Evolutionary conservation across 495 filamentous ascomycete genomes (phyloP).

Genomic region (Podospora pseudocomata): DNA sequence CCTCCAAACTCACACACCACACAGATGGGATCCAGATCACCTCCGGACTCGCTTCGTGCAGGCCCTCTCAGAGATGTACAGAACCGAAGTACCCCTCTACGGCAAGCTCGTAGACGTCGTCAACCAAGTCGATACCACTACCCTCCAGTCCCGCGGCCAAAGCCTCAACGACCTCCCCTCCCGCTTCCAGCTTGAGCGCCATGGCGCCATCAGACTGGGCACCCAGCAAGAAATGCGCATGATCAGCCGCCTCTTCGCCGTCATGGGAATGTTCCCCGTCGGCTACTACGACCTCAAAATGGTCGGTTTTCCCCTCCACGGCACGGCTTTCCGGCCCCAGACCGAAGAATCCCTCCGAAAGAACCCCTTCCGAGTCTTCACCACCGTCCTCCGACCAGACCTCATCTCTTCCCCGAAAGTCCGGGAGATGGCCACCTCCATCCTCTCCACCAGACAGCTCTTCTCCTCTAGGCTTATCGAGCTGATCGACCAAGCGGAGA

Average conservation of each 20-base stretch:
- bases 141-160: constrained; percentile 13
- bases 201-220: constrained; percentile 45
- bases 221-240: constrained; percentile 38
- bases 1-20: neutral
- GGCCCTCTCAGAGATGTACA: constrained; percentile 43
- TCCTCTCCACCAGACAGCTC: constrained; percentile 35
- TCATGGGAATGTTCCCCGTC: constrained; percentile 44
- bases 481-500: constrained; percentile 30
- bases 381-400: constrained; percentile 39
- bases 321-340: constrained; percentile 40
- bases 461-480: constrained; percentile 35
- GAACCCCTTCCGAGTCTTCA: constrained; percentile 46
- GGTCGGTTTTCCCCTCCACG: constrained; percentile 44
- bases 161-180: constrained; percentile 22
- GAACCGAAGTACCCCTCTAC: constrained; percentile 41
- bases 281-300: constrained; percentile 45
- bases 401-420: constrained; percentile 32
- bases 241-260: constrained; percentile 39
- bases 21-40: constrained; percentile 15
- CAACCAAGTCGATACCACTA: constrained; percentile 30
- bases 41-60: constrained; percentile 37
- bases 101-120: constrained; percentile 39
- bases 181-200: constrained; percentile 39
- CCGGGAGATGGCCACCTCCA: constrained; percentile 24
- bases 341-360: constrained; percentile 26